Conservation (phyloP, 2,329 filamentous ascomycete genomes). For the Biscogniauxia marginata region DNA sequence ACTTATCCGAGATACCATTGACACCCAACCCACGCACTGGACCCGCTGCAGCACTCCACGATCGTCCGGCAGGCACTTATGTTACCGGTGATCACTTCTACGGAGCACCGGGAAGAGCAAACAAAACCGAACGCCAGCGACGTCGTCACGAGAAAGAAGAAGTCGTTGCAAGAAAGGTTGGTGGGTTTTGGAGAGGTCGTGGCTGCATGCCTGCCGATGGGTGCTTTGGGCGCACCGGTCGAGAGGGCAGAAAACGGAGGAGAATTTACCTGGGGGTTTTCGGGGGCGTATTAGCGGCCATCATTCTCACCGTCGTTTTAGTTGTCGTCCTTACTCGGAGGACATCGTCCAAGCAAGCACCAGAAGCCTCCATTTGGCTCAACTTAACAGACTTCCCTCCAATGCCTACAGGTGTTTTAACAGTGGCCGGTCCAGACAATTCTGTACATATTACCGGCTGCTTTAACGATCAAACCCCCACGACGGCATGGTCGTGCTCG, state of each 20-base stretch:
- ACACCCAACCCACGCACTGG: constrained; percentile 36
- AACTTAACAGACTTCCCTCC: constrained; percentile 85
- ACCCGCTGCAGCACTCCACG: constrained; percentile 37
- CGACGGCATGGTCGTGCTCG: constrained; percentile 80
- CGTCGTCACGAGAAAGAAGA: constrained; percentile 67
- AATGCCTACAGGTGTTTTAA: constrained; percentile 80
- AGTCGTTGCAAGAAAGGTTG: constrained; percentile 52
- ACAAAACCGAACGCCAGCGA: constrained; percentile 50
- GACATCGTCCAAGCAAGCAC: constrained; percentile 19
- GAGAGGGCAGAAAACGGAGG: constrained; percentile 62
- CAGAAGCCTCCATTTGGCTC: constrained; percentile 61
- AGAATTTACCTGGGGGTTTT: constrained; percentile 57
- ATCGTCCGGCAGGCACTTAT: constrained; percentile 45
- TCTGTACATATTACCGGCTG: constrained; percentile 65
- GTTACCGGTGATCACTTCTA: constrained; percentile 45
- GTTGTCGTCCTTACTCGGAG: constrained; percentile 53
- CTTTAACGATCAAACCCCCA: constrained; percentile 58
- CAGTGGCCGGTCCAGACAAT: constrained; percentile 71
- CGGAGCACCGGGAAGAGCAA: constrained; percentile 39
- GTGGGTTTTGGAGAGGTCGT: constrained; percentile 64
- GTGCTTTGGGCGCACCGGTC: constrained; percentile 62
- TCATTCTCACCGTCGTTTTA: constrained; percentile 58
- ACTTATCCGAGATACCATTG: constrained; percentile 58
- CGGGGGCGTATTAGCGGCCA: constrained; percentile 49
- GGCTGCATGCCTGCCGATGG: constrained; percentile 62